Percentiles rank a stretch among this genome's conserved stretches.
Evolutionary conservation across 805 yeast genomes (phyloP).

Genomic region (Starmera caribaea): DNA sequence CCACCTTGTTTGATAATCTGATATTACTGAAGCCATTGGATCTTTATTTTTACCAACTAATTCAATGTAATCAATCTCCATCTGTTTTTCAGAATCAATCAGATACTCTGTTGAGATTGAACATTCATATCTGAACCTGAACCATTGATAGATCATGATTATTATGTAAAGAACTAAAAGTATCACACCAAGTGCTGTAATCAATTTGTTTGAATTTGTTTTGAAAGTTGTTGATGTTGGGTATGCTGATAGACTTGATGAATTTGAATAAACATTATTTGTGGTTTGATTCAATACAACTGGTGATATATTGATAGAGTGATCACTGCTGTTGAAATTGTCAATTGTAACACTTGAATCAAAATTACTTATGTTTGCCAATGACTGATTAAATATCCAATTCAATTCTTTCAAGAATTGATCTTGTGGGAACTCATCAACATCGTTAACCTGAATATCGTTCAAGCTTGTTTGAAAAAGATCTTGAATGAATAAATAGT

Average conservation of each 20-base stretch:
- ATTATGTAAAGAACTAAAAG: background rate
- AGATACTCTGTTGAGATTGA: background rate
- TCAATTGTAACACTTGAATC: background rate
- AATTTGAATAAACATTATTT: background rate
- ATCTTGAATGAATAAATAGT: background rate
- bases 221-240: background rate
- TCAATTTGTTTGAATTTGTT: background rate
- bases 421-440: too few relatives aligned
- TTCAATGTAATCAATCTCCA: background rate
- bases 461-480: too few relatives aligned
- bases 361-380: too few relatives aligned
- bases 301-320: background rate
- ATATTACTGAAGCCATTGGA: slow-evolving; percentile 1
- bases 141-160: slow-evolving; percentile 2
- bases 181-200: background rate
- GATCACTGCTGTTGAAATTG: background rate
- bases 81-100: slow-evolving; percentile 2
- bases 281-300: background rate
- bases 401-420: too few relatives aligned
- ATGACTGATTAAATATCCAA: too few relatives aligned
- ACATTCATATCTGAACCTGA: slow-evolving; percentile 4
- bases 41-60: slow-evolving; percentile 1
- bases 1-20: background rate
- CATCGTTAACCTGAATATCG: too few relatives aligned
- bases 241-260: background rate